phyloP scores from a whole-genome alignment of 768 basidiomycete species.

The Russula sp. region DNA sequence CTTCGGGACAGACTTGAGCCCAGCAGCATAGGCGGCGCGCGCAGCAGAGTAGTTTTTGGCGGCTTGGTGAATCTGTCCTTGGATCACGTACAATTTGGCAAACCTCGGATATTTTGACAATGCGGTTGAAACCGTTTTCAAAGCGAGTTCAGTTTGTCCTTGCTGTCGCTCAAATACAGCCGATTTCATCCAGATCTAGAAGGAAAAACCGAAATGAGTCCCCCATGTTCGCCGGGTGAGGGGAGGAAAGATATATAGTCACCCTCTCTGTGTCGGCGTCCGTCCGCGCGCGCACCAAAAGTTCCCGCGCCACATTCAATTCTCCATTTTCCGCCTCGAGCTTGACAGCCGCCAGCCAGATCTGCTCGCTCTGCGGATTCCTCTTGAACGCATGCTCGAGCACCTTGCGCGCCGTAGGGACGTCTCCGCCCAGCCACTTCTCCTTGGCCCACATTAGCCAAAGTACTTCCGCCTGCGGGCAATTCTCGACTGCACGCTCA shows the following conservation, averaged over 20 bases:
- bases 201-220: constrained; percentile 5
- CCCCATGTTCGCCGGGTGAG: not conserved
- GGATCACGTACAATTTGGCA: constrained; percentile 93
- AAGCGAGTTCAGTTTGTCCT: constrained; percentile 61
- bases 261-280: constrained; percentile 91
- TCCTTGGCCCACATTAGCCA: constrained; percentile 99
- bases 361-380: constrained; percentile 94
- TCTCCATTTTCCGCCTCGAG: constrained; percentile 95
- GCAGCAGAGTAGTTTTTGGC: constrained; percentile 56
- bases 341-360: constrained; percentile 97
- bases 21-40: constrained; percentile 74
- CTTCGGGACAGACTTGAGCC: constrained; percentile 81
- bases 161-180: constrained; percentile 93
- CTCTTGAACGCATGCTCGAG: constrained; percentile 87
- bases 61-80: constrained; percentile 81
- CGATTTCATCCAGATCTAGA: constrained; percentile 98
- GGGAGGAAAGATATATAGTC: constrained; percentile 24
- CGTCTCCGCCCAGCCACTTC: constrained; percentile 87
- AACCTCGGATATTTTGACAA: constrained; percentile 82
- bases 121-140: constrained; percentile 67
- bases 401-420: constrained; percentile 83
- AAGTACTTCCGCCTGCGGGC: constrained; percentile 91
- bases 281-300: constrained; percentile 81
- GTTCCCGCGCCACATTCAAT: constrained; percentile 73
- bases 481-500: constrained; percentile 75